Evolutionary conservation across 2,329 filamentous ascomycete species (phyloP).

Genomic region (Neobulgaria alba): DNA sequence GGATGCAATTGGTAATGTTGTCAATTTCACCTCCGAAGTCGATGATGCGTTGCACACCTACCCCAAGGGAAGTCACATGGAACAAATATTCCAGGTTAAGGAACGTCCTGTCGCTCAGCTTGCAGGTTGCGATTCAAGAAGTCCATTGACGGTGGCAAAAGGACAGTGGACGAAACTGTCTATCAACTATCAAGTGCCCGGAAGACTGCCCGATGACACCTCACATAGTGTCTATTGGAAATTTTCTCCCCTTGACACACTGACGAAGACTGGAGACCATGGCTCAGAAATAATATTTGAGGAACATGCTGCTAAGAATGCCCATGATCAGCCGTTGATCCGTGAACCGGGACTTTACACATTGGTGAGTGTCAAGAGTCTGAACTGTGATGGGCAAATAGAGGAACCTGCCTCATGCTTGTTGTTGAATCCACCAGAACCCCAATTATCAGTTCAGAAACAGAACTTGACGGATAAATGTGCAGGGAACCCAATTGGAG

Average conservation of each 20-base stretch:
- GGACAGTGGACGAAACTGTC: slow-evolving; percentile 62
- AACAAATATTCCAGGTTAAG: slow-evolving; percentile 75
- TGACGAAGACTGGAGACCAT: slow-evolving; percentile 63
- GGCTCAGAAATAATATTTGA: slow-evolving; percentile 49
- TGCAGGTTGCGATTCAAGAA: slow-evolving; percentile 66
- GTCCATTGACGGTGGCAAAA: slow-evolving; percentile 75
- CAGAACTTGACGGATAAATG: slow-evolving; percentile 92
- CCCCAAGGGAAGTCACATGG: slow-evolving; percentile 52
- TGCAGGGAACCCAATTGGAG: slow-evolving; percentile 83
- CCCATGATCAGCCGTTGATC: slow-evolving; percentile 57
- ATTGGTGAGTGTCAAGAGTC: slow-evolving; percentile 68
- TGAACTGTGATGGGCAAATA: slow-evolving; percentile 78
- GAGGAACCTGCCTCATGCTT: slow-evolving; percentile 91
- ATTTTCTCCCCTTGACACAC: slow-evolving; percentile 66
- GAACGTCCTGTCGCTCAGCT: slow-evolving; percentile 72
- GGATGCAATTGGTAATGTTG: slow-evolving; percentile 80
- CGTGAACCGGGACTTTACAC: slow-evolving; percentile 79
- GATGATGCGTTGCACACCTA: slow-evolving; percentile 60
- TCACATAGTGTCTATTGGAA: slow-evolving; percentile 70
- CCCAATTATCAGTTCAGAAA: slow-evolving; percentile 61
- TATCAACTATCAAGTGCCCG: slow-evolving; percentile 57
- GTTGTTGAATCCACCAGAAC: slow-evolving; percentile 83
- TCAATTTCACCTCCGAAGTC: slow-evolving; percentile 58
- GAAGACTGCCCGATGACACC: slow-evolving; percentile 48
- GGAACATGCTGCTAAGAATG: slow-evolving; percentile 51